Evolutionary conservation across 2,329 filamentous ascomycete genomes (phyloP), one percentile per base, ranked within the genome.

Genomic region (Hirsutella rhossiliensis): DNA sequence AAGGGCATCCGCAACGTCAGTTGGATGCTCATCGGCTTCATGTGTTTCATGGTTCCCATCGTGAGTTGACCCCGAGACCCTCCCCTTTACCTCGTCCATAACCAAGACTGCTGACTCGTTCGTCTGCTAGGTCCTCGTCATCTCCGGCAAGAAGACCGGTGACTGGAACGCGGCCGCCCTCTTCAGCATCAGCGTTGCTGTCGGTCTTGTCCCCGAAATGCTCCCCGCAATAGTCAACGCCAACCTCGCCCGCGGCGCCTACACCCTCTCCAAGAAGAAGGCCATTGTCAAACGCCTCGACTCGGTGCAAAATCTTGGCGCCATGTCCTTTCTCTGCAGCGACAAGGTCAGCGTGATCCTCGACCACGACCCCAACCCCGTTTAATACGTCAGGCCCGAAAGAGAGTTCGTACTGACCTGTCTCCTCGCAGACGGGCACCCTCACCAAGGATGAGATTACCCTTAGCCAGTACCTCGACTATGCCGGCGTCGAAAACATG

Each of bases 201-300:
- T 59, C 12, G 56, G 56, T 1, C 46, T 58, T 8, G 52, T 57
- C 5, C 56, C 56, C 2, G 56, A 58, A 38, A 58, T 58, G 56
- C 50, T 57, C 9, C 56, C 56, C 3, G 55, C 56, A 4, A 57
- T 57, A 32, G 54, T 57, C 42, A 57, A 57, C 28, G 52, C 52
- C 17, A 57, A 58, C 19, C 49, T 58, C 11, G 56, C 56, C 9
- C 54, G 54, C 12, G 54, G 55, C 9, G 55, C 55, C 18, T 52
- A 51, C 13, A 41, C 55, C 2, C 34, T 59, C 2, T 57, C 56
- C 38, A 56, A 54, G 47, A 61, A 63, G 52, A 60, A 62, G 52
- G 56, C 60, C 31, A 55, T 68, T 42, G 59, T 61, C 40, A 55
- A 56, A 47, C 52, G 66, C 45, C 57, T 57, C 29, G 53, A 59